Evolutionary conservation across 352 stramenopile genomes (phyloP), one percentile per base, ranked within the genome.

Genomic region (Globisporangium canariense): DNA sequence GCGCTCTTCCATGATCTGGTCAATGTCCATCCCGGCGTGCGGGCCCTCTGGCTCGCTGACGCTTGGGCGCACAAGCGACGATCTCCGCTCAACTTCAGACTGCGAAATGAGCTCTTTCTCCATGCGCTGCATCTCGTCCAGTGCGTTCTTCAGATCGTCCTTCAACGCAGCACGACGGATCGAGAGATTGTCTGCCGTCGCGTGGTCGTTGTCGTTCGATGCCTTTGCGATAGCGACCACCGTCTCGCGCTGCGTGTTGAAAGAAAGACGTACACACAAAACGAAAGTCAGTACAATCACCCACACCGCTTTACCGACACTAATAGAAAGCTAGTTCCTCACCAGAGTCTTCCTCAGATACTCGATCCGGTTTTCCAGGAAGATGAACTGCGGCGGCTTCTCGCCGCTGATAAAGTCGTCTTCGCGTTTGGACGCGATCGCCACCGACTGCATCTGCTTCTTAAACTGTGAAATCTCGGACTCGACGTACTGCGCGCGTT

Each of bases 381-480:
- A 90, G 53, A 94, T 88, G 47, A 90, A 72, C 61, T 92, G 83
- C 18, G 86, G 86, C 4, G 83, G 80, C 60, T 85, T 86, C 49
- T 90, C 81, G 11, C 86, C 86, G 52, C 83, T 92, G 67, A 94
- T 89, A 54, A 94, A 78, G 28, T 86, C 83, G 64, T 92, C 80
- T 54, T 93, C 83, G 30, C 83, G 78, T 65, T 82, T 88, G 5
- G 83, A 86, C 0, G 81, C 79, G 32, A 79, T 77, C 46, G 83
- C 70, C 14, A 79, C 82, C 40, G 75, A 78, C n/a, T 78, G 69
- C 77, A 92, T 87, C 56, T 94, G 80, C 13, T 71, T 76, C 47
- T 76, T 72, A 52, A 92, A 87, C 62, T 89, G 79, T 7, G 84
- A 32, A 11, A 92, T 89, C 52, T 92, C 78, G 7, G 76, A 82